Evolutionary conservation across 805 yeast genomes (phyloP).

Genomic region (Saturnispora sanitii): DNA sequence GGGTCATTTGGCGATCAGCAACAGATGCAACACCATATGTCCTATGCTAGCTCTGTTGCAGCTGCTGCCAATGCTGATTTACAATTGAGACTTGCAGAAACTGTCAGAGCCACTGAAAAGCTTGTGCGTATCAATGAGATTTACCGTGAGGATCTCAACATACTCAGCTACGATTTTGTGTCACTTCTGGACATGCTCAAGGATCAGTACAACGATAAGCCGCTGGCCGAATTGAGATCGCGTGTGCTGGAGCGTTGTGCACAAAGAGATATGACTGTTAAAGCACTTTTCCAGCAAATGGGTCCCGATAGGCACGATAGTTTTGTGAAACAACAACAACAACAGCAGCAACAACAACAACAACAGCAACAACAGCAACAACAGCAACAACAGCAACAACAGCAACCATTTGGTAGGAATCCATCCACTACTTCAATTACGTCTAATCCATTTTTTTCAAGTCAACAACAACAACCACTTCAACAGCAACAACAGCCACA

Average conservation of each 20-base stretch:
- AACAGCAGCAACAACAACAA: background rate
- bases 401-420: constrained; percentile 11
- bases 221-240: constrained; percentile 20
- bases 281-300: constrained; percentile 14
- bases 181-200: constrained; percentile 35
- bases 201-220: constrained; percentile 13
- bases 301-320: background rate
- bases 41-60: background rate
- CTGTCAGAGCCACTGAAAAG: constrained; percentile 16
- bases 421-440: constrained; percentile 14
- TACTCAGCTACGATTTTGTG: constrained; percentile 44
- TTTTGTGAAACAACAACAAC: background rate
- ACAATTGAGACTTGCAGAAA: constrained; percentile 3
- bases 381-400: background rate
- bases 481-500: constrained; percentile 11
- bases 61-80: background rate
- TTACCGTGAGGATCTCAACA: constrained; percentile 37
- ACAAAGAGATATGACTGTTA: constrained; percentile 24
- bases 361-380: constrained; percentile 4
- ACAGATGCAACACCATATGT: constrained; percentile 1
- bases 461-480: constrained; percentile 3
- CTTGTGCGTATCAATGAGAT: constrained; percentile 38
- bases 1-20: background rate
- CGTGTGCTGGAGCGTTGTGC: constrained; percentile 26
- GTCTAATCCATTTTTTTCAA: constrained; percentile 8